phyloP scores from a whole-genome alignment of 768 basidiomycete genomes.

The Daedaleopsis sinensis region DNA sequence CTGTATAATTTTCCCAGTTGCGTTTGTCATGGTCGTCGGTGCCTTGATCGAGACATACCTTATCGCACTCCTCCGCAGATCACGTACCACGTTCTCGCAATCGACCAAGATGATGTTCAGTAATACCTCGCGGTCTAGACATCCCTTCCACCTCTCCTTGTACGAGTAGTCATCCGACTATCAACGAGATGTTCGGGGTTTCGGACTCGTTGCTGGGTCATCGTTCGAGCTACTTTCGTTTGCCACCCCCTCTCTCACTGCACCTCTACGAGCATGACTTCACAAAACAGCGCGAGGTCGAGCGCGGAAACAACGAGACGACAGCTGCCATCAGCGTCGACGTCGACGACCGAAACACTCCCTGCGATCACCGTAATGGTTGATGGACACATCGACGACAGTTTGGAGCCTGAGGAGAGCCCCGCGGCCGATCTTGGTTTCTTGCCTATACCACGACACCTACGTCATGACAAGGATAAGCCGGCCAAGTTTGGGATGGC shows the following conservation, averaged over 20 bases:
- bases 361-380: not conserved
- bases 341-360: not conserved
- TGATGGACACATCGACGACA: not conserved
- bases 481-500: constrained; percentile 38
- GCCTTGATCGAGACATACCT: not conserved
- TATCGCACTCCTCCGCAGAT: not conserved
- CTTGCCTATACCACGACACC: constrained; percentile 45
- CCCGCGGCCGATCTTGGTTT: constrained; percentile 38
- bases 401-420: not conserved
- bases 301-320: not conserved
- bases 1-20: not conserved
- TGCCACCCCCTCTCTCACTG: not conserved
- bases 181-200: not conserved
- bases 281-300: not conserved
- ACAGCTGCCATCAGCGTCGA: not conserved
- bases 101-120: not conserved
- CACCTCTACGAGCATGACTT: not conserved
- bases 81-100: not conserved
- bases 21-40: not conserved
- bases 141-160: no score
- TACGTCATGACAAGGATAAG: constrained; percentile 41
- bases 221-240: not conserved
- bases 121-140: no score
- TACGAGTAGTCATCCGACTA: not conserved
- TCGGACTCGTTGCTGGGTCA: no score